Evolutionary conservation across 352 stramenopile genomes (phyloP).

Genomic region (Blastocystis sp.): DNA sequence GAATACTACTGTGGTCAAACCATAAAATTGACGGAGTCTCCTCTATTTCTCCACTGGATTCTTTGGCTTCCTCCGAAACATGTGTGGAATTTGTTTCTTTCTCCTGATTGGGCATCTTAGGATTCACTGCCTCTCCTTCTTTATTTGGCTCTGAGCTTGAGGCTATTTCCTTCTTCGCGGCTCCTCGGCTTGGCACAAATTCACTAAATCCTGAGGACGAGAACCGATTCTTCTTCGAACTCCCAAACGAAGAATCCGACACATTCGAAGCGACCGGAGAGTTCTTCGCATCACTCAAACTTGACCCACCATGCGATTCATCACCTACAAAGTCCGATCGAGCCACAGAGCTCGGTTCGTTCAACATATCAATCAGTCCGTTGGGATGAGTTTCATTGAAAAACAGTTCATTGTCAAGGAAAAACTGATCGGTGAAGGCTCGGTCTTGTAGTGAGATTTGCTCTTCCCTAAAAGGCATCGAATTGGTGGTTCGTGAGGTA

Average conservation of each 20-base stretch:
- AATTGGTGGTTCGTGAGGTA: not conserved
- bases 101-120: not conserved
- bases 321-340: not conserved
- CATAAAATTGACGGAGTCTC: not conserved
- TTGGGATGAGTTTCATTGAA: not conserved
- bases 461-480: not conserved
- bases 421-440: not conserved
- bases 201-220: not conserved
- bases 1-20: not conserved
- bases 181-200: not conserved
- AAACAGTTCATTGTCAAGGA: slow-evolving; percentile 25
- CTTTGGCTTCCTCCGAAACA: not conserved
- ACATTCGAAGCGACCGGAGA: not conserved
- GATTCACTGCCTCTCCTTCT: no score
- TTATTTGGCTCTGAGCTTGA: no score
- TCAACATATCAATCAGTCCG: not conserved
- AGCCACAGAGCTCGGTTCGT: not conserved
- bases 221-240: not conserved
- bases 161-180: not conserved
- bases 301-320: not conserved
- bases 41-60: not conserved
- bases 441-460: not conserved
- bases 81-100: not conserved
- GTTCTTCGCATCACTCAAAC: no score
- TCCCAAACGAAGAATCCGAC: not conserved